Evolutionary conservation across 139 green algal genomes (phyloP), one percentile per base, ranked within the genome.

Genomic region (Auxenochlorella pyrenoidosa): DNA sequence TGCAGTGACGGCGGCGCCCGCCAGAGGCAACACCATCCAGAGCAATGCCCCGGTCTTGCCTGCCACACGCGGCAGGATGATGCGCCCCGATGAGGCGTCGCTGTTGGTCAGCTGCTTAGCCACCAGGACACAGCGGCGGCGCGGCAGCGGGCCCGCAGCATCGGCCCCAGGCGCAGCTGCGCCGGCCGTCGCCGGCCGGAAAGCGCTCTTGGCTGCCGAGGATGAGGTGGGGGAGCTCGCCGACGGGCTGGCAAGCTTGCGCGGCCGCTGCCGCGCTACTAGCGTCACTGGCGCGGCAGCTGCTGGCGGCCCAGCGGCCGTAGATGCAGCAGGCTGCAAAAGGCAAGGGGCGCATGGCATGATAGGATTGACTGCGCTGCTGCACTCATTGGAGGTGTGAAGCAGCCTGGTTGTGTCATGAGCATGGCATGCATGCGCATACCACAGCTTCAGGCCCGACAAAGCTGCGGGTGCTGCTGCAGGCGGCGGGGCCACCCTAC

Each of bases 31-130:
- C 16, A 5, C 24, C 66, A 40, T 28, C 5, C 13, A 2, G 32
- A 40, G 32, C 66, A 5, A 18, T n/a, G 63, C 63, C 2, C 28
- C 63, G 2, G 5, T 3, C 68, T 47, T 40, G 30, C 40, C 90
- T 18, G 90, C 85, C 43, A 95, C 90, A 41, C 95, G 87, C 8
- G 95, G 95, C 76, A 97, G 90, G 89, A 97, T 97, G 84, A 97
- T 88, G 51, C 95, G 92, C 8, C 93, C 93, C 12, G 83, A 90
- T 66, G 79, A 83, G 12, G 91, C 89, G 63, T 97, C 95, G 36
- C 88, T 94, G 40, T 92, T 91, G 63, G 95, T 97, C 51, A 97
- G 89, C 40, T 88, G 84, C 89, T 97, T 97, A 71, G 94, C 92
- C 54, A 96, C 93, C 71, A 97, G 85, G 75, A 97, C 92, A 58